A percentile compares a stretch with the other conserved stretches of the same genome.
Evolutionary conservation across 202 grass and related monocot species (phyloP).

Genomic region (Panicum virgatum): DNA sequence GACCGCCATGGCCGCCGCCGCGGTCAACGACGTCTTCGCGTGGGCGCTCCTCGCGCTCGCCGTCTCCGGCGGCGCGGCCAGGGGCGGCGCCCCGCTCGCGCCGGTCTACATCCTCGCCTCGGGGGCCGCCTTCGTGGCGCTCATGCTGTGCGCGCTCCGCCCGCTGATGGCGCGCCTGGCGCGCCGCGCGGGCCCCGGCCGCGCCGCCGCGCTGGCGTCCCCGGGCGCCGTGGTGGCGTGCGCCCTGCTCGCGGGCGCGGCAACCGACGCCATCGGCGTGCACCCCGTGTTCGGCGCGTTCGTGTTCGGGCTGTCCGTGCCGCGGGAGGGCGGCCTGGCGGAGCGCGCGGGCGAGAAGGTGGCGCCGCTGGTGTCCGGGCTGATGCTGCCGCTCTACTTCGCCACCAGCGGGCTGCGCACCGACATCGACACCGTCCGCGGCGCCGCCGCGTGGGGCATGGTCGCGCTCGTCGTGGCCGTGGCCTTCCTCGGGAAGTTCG

Average conservation of each 20-base stretch:
- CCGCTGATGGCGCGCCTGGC: slow-evolving; percentile 60
- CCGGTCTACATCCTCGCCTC: slow-evolving; percentile 50
- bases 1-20: slow-evolving; percentile 77
- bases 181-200: background rate
- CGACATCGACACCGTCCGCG: slow-evolving; percentile 48
- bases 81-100: slow-evolving; percentile 20
- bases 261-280: slow-evolving; percentile 73
- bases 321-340: slow-evolving; percentile 58
- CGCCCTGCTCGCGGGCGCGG: slow-evolving; percentile 49
- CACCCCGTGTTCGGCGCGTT: slow-evolving; percentile 80
- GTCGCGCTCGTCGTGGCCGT: slow-evolving; percentile 59
- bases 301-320: slow-evolving; percentile 67
- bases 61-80: slow-evolving; percentile 41
- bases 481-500: slow-evolving; percentile 63
- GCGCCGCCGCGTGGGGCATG: slow-evolving; percentile 59
- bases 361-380: slow-evolving; percentile 66
- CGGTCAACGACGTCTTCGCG: slow-evolving; percentile 71
- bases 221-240: slow-evolving; percentile 43
- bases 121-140: slow-evolving; percentile 42
- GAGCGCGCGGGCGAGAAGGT: slow-evolving; percentile 49
- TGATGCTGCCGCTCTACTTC: slow-evolving; percentile 89
- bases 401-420: slow-evolving; percentile 75
- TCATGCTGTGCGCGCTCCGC: slow-evolving; percentile 46
- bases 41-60: slow-evolving; percentile 76
- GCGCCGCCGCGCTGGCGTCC: slow-evolving; percentile 25